Conservation (phyloP, 2,329 filamentous ascomycete genomes). For the Sordariomycetes sp. region DNA sequence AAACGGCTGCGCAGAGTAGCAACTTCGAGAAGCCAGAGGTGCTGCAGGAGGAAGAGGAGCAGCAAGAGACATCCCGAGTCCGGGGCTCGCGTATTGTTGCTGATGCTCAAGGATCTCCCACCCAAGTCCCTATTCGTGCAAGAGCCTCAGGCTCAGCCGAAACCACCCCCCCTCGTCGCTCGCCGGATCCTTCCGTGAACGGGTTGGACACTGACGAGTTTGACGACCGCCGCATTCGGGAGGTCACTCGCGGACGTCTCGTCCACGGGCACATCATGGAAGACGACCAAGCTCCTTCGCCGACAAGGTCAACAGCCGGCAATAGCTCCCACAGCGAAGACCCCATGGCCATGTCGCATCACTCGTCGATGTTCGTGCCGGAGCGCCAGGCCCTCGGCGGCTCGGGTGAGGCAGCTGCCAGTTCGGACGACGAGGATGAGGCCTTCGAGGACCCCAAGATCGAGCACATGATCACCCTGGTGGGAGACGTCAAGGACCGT, state of each 20-base stretch:
- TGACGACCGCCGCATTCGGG: slow-evolving; percentile 72
- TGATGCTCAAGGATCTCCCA: slow-evolving; percentile 35
- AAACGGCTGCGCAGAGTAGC: slow-evolving; percentile 16
- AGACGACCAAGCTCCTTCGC: slow-evolving; percentile 79
- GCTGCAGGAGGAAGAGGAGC: slow-evolving; percentile 14
- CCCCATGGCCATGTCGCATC: slow-evolving; percentile 69
- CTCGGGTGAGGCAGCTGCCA: slow-evolving; percentile 71
- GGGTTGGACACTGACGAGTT: slow-evolving; percentile 48
- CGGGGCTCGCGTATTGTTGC: slow-evolving; percentile 23
- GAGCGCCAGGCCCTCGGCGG: slow-evolving; percentile 65
- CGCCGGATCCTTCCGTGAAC: slow-evolving; percentile 16
- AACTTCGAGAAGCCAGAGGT: slow-evolving; percentile 14
- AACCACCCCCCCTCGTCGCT: slow-evolving; percentile 13
- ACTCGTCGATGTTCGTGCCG: slow-evolving; percentile 72
- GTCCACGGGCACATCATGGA: slow-evolving; percentile 94
- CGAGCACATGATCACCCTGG: slow-evolving; percentile 95
- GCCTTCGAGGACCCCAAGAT: slow-evolving; percentile 70
- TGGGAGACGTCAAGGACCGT: slow-evolving; percentile 82
- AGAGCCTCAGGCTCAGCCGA: slow-evolving; percentile 3
- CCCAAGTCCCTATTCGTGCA: slow-evolving; percentile 13
- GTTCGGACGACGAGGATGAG: slow-evolving; percentile 89
- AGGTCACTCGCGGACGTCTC: slow-evolving; percentile 85
- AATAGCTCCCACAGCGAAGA: slow-evolving; percentile 63
- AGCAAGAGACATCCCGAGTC: slow-evolving; percentile 9
- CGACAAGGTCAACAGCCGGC: slow-evolving; percentile 55